A percentile compares a stretch with the other conserved stretches of the same genome.
These are phyloP conservation scores for Rubia peregrina DNA, from an alignment of 305 asterid genomes.

Conservation along the genomic window DNA sequence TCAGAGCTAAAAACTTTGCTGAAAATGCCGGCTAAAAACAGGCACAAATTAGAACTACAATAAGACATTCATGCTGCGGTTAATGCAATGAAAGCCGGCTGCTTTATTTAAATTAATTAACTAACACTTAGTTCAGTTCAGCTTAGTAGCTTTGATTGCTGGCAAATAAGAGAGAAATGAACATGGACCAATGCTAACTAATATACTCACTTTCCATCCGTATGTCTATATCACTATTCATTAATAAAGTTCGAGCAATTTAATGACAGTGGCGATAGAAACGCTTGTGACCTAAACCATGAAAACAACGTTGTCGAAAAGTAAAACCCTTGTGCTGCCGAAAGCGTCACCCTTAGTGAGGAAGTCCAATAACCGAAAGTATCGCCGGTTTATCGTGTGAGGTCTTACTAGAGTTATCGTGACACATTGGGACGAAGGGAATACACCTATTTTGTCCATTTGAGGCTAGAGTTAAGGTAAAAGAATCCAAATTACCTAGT, in stretches of 20 bases:
- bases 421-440: too few species aligned
- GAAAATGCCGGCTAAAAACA: conserved; percentile 22
- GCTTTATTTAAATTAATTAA: not conserved
- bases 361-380: too few species aligned
- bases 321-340: too few species aligned
- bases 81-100: conserved; percentile 23
- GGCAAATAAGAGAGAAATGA: conserved; percentile 6
- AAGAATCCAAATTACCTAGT: conserved; percentile 9
- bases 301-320: too few species aligned
- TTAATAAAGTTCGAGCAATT: too few species aligned
- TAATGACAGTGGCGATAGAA: too few species aligned
- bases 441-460: not conserved
- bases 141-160: conserved; percentile 14
- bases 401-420: too few species aligned
- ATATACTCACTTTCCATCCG: too few species aligned
- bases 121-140: not conserved
- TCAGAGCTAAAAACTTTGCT: conserved; percentile 16
- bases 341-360: too few species aligned
- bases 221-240: too few species aligned
- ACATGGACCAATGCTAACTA: conserved; percentile 5
- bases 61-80: conserved; percentile 23
- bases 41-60: conserved; percentile 13
- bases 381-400: too few species aligned
- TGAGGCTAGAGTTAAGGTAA: not conserved
- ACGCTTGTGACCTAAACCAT: too few species aligned